Evolutionary conservation across 495 filamentous ascomycete genomes (phyloP), one percentile per base, ranked within the genome.

Genomic region (Poronia punctata): DNA sequence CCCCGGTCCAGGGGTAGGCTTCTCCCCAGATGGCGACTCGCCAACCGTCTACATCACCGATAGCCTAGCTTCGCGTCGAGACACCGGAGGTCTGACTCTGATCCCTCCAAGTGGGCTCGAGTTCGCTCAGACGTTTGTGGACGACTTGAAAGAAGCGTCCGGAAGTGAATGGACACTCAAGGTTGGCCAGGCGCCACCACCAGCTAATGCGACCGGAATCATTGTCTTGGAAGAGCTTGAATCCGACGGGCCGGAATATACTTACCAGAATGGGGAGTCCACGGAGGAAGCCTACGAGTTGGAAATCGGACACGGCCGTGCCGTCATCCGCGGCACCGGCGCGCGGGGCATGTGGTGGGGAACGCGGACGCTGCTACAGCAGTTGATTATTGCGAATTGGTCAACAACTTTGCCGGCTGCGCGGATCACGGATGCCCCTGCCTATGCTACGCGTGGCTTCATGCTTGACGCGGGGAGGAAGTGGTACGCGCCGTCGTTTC

Each of bases 321-420:
- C 36, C 18, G 15, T 35, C 18, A 46, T 46, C 18, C 27, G 30
- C 30, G 73, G 74, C 5, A 62, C 68, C 5, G 72, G 74, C 0
- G 58, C 70, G 6, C 56, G 73, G 31, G 74, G 74, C 5, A 68
- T 72, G 49, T 78, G 66, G 61, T 76, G 73, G 74, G 74, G 71
- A 31, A 75, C 74, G 5, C 59, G 74, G 11, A 73, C 73, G 0
- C 44, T 76, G 7, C 49, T 76, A 5, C 74, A 78, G 44, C 49
- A 70, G 46, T 35, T 72, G 23, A 37, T 68, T 17, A 27, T 72
- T 18, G 56, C 56, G 38, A 40, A 46, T 5, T 46, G 43, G 43
- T 7, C 24, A n/a, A 49, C 50, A 6, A 38, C 43, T 5, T 45
- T 75, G 11, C 53, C 52, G 5, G 17, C 53, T 1, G 67, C 67